phyloP scores from a whole-genome alignment of 352 stramenopile species.

The Phytophthora vignae region DNA sequence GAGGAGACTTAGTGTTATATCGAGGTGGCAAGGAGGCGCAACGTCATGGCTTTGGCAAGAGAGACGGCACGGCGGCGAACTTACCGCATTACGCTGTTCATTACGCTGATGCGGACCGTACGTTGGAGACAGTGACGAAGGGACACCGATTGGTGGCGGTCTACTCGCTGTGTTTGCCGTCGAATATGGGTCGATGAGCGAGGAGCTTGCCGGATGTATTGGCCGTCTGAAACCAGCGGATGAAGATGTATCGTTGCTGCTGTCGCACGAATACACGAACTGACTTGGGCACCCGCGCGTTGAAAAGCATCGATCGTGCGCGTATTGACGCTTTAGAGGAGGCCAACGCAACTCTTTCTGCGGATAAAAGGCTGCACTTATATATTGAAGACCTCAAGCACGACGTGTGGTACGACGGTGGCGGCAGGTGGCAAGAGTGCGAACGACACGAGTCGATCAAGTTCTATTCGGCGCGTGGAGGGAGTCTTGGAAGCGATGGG shows the following conservation, averaged over 20 bases:
- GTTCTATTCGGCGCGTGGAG: too few species aligned
- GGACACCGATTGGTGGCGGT: slow-evolving; percentile 29
- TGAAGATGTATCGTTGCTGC: slow-evolving; percentile 12
- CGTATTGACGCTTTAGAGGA: too few species aligned
- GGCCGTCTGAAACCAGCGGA: too few species aligned
- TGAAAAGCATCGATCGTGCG: slow-evolving; percentile 26
- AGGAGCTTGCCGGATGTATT: too few species aligned
- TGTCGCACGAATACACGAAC: slow-evolving; percentile 27
- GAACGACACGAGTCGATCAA: too few species aligned
- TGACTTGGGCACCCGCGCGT: slow-evolving; percentile 9
- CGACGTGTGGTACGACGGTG: too few species aligned
- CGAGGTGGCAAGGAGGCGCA: slow-evolving; percentile 4
- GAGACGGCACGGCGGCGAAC: slow-evolving; percentile 10
- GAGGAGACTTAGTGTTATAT: slow-evolving; percentile 35
- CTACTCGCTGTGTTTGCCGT: slow-evolving; percentile 35
- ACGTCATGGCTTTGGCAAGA: slow-evolving; percentile 36
- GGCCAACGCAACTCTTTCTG: too few species aligned
- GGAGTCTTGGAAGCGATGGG: too few species aligned
- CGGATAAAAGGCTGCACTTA: too few species aligned
- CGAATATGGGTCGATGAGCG: slow-evolving; percentile 6
- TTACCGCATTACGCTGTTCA: slow-evolving; percentile 28
- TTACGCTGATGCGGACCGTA: slow-evolving; percentile 30
- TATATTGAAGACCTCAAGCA: too few species aligned
- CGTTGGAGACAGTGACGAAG: slow-evolving; percentile 26
- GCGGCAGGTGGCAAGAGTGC: too few species aligned